Evolutionary conservation across 257 asterid genomes (phyloP), one percentile per base, ranked within the genome.

Genomic region (Ehretia macrophylla): DNA sequence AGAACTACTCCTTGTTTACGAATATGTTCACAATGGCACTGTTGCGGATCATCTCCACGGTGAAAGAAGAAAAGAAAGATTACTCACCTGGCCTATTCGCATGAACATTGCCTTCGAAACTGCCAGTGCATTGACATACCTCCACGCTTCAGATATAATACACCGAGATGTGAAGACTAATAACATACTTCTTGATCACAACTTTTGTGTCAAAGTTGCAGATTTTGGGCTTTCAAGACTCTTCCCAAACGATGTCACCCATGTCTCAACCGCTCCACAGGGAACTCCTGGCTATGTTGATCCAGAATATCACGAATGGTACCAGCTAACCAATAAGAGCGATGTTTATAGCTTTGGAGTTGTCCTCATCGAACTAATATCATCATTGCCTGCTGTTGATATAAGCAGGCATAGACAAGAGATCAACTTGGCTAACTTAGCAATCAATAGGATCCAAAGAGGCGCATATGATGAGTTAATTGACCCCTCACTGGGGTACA

Each of bases 321-420:
- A 53, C 47, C 68, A 64, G 19, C 32, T 64, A 9, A 64, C 68
- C 5, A 13, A 11, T 42, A 64, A 42, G 20, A 64, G 68, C 18
- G 68, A 64, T 47, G 68, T 64, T 11, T 64, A 53, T 20, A 64
- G 68, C 55, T 64, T 64, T 17, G 75, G 75, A 19, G 75, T 70
- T 12, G 70, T 70, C 6, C 56, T 70, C 17, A 58, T 63, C 14
- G 75, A 70, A 38, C 68, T 68, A 11, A 62, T 68, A 11, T 67
- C 72, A 14, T 67, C 72, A 4, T 9, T 59, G 40, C 67, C 54
- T 12, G 64, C 73, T 3, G 68, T 70, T 38, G 75, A 70, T 32
- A 57, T 58, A 27, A 63, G 19, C 14, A 70, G 75, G 59, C 70
- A 63, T 32, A 44, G 70, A 1, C 62, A 63, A 4, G 70, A 70